These are phyloP conservation scores for Lentinula boryana DNA, from an alignment of 768 basidiomycete genomes.

Conservation along the genomic window DNA sequence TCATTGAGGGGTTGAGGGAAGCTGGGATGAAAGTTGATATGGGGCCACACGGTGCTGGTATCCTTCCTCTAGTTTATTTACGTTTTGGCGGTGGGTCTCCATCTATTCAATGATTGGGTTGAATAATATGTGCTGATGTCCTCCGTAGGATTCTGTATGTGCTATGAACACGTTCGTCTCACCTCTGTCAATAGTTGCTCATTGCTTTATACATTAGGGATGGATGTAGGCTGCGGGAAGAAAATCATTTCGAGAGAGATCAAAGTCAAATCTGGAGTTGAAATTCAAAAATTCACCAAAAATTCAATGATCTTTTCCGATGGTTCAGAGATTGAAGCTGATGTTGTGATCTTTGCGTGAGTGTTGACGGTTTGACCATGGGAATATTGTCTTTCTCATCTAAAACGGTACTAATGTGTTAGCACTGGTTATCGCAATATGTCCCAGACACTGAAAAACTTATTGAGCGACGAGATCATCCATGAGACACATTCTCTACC, in stretches of 20 bases:
- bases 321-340: conserved; percentile 29
- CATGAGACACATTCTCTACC: conserved; percentile 11
- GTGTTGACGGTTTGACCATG: conserved; percentile 2
- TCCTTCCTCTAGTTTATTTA: not conserved
- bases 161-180: no score
- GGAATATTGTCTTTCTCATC: not conserved
- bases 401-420: not conserved
- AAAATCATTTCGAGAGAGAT: conserved; percentile 48
- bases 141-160: no score
- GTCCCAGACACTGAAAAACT: conserved; percentile 12
- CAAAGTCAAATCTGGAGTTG: conserved; percentile 50
- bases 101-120: no score
- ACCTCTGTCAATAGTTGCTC: no score
- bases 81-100: no score
- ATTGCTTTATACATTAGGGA: not conserved
- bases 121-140: not conserved
- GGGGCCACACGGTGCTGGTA: not conserved
- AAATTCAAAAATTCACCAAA: conserved; percentile 29
- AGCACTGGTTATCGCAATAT: conserved; percentile 23
- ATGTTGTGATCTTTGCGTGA: conserved; percentile 40
- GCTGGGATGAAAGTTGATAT: not conserved
- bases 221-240: conserved; percentile 43
- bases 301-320: conserved; percentile 31
- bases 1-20: not conserved
- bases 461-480: conserved; percentile 22